Conservation (phyloP, 2,329 filamentous ascomycete species). For the Colletotrichum sp. region DNA sequence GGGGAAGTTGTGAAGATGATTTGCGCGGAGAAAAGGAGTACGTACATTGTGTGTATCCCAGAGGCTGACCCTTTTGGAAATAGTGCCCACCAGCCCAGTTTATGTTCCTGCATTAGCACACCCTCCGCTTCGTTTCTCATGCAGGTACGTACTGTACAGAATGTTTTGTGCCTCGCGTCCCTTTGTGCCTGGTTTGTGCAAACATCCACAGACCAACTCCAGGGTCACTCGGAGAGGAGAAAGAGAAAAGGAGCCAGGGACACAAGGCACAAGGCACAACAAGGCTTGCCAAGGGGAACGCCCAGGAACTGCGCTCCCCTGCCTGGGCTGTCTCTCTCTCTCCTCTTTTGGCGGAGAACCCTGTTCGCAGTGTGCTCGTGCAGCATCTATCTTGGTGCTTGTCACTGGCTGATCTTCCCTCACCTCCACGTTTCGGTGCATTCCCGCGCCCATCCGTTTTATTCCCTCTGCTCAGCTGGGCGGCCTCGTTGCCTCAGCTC, state of each 20-base stretch:
- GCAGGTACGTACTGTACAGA: neutral
- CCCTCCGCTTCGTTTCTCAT: neutral
- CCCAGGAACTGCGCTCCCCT: neutral
- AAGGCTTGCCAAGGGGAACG: slow-evolving; percentile 10
- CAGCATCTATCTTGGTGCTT: neutral
- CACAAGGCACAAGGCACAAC: neutral
- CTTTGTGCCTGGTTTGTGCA: neutral
- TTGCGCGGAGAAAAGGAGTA: neutral
- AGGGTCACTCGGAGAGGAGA: neutral
- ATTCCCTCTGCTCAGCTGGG: neutral
- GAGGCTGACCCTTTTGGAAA: neutral
- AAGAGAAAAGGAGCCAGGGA: neutral
- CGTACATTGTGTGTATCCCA: neutral
- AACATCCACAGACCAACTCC: neutral
- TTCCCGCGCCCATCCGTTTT: neutral
- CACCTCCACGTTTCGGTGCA: neutral
- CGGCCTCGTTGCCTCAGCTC: neutral
- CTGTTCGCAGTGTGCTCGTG: neutral
- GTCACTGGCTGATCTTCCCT: neutral
- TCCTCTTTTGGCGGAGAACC: slow-evolving; percentile 21
- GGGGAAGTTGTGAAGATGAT: slow-evolving; percentile 10
- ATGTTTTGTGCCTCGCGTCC: neutral
- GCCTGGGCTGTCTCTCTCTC: neutral
- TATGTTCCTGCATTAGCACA: slow-evolving; percentile 19
- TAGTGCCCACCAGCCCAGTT: neutral